Evolutionary conservation across 805 yeast species (phyloP), one percentile per base, ranked within the genome.

Genomic region (Schwanniomyces polymorphus): DNA sequence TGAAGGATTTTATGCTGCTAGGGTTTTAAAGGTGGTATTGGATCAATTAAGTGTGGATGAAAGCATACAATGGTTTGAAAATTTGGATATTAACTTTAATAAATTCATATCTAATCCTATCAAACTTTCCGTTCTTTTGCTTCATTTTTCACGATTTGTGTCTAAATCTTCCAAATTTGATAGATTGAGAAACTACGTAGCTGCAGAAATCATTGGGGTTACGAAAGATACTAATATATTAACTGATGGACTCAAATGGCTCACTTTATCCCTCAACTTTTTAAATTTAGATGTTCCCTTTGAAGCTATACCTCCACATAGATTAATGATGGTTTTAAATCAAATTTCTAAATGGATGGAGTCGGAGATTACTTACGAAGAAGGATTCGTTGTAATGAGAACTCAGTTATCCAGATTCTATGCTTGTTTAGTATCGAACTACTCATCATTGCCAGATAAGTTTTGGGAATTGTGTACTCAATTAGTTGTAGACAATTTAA

Each of bases 141-240:
- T 59, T 12, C 62, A 80, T 9, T 56, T 77, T 7, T 50, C 69
- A 5, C 63, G 66, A 7, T 74, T 73, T 26, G 60, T 76, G 28
- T 56, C 73, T 1, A 44, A 64, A 0, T 59, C 74, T 8, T 48
- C 64, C 0, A 65, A 68, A 31, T 70, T 80, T 28, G 84, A 78
- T 14, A 74, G 84, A 48, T 53, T 80, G 8, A 75, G 91, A 52
- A 86, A 83, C 52, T 72, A 74, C 46, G 67, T 80, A n/a, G 82
- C 83, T 11, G 81, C 91, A 1, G 90, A 85, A 54, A 59, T 86
- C 17, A 67, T 86, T 40, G 88, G 90, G 1, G 65, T 78, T 2
- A 73, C 71, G 43, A 55, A 74, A 2, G 53, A 59, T 6, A 43
- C 63, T 0, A 77, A 77, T 27, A 71, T 84, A 10, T 43, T 74